Conservation (phyloP, 2,329 filamentous ascomycete genomes). For the Metarhizium anisopliae region DNA sequence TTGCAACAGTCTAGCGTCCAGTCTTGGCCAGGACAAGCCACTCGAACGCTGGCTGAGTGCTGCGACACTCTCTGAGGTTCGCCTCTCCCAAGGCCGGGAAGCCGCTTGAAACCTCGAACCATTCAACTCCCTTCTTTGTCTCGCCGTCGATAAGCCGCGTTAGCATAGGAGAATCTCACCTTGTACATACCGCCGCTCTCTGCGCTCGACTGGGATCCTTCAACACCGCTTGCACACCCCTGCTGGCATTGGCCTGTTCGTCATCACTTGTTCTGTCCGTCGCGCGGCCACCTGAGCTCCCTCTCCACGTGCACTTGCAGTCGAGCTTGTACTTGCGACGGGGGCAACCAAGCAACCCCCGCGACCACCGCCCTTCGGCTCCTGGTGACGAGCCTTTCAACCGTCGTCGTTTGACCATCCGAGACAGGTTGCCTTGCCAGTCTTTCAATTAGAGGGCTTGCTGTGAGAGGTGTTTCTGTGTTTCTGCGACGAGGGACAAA, state of each 20-base stretch:
- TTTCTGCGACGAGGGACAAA: neutral
- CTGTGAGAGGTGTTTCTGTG: neutral
- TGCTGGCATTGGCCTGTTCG: neutral
- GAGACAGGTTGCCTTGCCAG: neutral
- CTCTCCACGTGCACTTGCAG: neutral
- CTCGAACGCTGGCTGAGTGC: no score
- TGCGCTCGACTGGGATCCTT: neutral
- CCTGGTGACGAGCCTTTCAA: neutral
- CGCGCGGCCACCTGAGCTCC: neutral
- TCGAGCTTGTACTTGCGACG: slow-evolving; percentile 1
- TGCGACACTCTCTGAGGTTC: neutral
- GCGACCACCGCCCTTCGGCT: neutral
- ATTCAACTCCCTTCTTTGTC: neutral
- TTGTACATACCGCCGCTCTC: neutral
- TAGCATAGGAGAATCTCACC: neutral
- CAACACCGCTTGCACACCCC: neutral
- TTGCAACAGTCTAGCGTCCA: no score
- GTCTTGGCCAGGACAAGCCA: no score
- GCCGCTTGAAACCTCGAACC: neutral
- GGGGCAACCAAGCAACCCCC: neutral
- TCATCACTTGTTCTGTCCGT: neutral
- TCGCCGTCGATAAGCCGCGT: neutral
- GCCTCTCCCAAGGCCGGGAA: neutral
- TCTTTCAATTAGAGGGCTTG: neutral
- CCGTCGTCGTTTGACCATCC: neutral